A percentile compares a stretch with the other conserved stretches of the same genome.
These are phyloP conservation scores for Volutella citrinella DNA, from an alignment of 2,329 filamentous ascomycete genomes.

Conservation along the genomic window DNA sequence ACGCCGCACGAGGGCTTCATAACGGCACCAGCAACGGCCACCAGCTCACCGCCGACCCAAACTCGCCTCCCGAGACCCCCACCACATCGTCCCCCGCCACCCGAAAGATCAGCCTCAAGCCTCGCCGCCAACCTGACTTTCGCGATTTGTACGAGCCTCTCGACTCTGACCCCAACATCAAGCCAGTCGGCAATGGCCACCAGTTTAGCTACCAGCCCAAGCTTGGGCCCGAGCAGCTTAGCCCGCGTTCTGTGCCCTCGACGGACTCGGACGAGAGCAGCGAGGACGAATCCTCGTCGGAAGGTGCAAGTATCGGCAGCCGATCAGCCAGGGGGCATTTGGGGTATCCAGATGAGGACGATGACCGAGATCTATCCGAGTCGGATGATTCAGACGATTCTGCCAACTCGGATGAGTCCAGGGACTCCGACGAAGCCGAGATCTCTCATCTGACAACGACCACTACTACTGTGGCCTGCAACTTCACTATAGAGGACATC, in stretches of 20 bases:
- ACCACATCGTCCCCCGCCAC: conserved; percentile 35
- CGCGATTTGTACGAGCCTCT: conserved; percentile 29
- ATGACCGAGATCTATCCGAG: conserved; percentile 14
- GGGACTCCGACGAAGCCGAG: conserved; percentile 20
- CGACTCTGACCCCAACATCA: conserved; percentile 38
- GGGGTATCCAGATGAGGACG: too few relatives aligned
- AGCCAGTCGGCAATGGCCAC: conserved; percentile 39
- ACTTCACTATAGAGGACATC: conserved; percentile 46
- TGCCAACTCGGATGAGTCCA: conserved; percentile 19
- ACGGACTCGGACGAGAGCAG: conserved; percentile 24
- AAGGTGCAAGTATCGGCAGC: conserved; percentile 26
- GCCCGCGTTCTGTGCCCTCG: conserved; percentile 34
- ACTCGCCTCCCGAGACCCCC: conserved; percentile 48
- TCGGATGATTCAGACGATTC: conserved; percentile 15
- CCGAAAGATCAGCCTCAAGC: conserved; percentile 31
- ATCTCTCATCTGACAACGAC: conserved; percentile 12
- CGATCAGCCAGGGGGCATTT: too few relatives aligned
- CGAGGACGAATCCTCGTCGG: conserved; percentile 24
- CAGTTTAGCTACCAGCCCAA: conserved; percentile 40
- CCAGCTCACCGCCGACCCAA: conserved; percentile 35
- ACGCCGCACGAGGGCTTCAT: conserved; percentile 14
- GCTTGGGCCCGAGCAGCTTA: conserved; percentile 33
- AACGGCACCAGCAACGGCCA: conserved; percentile 26
- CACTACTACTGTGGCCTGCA: conserved; percentile 18
- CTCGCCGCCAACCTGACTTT: conserved; percentile 30